These are phyloP conservation scores for Phaeosphaeria sp. DNA, from an alignment of 2,329 filamentous ascomycete genomes.

Conservation along the genomic window DNA sequence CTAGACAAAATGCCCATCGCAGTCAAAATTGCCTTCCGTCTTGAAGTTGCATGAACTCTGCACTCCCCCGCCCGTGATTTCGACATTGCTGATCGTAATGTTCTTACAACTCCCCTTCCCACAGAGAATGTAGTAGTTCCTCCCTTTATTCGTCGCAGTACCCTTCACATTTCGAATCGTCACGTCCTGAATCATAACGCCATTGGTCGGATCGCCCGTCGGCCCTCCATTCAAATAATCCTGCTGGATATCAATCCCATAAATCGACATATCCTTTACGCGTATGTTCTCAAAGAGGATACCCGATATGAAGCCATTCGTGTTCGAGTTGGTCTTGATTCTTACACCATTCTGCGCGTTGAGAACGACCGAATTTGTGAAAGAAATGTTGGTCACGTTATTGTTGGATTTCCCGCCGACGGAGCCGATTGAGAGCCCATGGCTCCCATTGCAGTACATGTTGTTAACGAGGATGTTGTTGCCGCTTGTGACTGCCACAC, in stretches of 20 bases:
- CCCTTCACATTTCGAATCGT: conserved; percentile 51
- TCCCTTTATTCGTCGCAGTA: conserved; percentile 29
- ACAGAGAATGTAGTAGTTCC: conserved; percentile 61
- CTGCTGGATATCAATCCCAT: conserved; percentile 58
- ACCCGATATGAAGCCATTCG: conserved; percentile 50
- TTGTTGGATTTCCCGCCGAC: conserved; percentile 53
- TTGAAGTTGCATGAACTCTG: conserved; percentile 35
- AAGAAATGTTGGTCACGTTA: conserved; percentile 46
- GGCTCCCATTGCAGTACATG: conserved; percentile 56
- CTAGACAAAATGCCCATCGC: conserved; percentile 24
- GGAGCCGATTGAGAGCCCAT: conserved; percentile 64
- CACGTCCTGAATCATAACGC: conserved; percentile 53
- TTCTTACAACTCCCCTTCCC: conserved; percentile 56
- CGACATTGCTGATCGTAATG: conserved; percentile 59
- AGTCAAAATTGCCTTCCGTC: conserved; percentile 34
- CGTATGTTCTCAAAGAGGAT: conserved; percentile 26
- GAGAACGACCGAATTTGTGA: conserved; percentile 55
- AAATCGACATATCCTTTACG: conserved; percentile 51
- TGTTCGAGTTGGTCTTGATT: conserved; percentile 60
- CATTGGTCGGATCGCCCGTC: conserved; percentile 52
- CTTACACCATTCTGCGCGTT: conserved; percentile 62
- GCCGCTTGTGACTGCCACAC: conserved; percentile 63
- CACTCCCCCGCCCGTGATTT: conserved; percentile 46
- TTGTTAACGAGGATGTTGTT: conserved; percentile 41
- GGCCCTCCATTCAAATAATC: conserved; percentile 56